A percentile compares a stretch with the other conserved stretches of the same genome.
Conservation (phyloP, 2,329 filamentous ascomycete genomes). For the Colletotrichum ledebouriae region DNA sequence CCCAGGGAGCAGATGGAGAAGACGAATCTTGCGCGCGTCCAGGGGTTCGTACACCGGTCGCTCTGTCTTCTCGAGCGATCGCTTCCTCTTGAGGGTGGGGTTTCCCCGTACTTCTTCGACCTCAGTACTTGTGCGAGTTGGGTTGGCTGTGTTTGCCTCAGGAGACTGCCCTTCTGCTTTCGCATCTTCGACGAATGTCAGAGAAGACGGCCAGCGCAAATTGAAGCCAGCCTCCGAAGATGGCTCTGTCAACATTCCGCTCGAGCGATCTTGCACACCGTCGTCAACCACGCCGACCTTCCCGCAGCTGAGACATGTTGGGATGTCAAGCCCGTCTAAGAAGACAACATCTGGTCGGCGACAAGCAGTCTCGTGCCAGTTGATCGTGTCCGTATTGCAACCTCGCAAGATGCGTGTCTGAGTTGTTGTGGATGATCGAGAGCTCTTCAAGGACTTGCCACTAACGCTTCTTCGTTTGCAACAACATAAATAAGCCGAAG, state of each 20-base stretch:
- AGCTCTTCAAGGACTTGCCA: too few species aligned
- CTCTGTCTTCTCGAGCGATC: too few species aligned
- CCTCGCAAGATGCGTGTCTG: not conserved
- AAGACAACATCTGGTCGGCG: not conserved
- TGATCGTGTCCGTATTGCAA: not conserved
- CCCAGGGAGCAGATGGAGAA: not conserved
- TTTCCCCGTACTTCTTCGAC: too few species aligned
- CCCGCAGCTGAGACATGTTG: constrained; percentile 2
- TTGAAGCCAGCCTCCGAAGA: not conserved
- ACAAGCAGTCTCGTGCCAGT: constrained; percentile 12
- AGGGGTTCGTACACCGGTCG: constrained; percentile 7
- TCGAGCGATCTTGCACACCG: not conserved
- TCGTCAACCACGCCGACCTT: not conserved
- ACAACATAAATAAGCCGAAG: too few species aligned
- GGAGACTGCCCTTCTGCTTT: too few species aligned
- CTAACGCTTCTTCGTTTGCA: too few species aligned
- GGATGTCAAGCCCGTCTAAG: not conserved
- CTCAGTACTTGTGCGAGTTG: too few species aligned
- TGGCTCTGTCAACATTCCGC: fast-evolving
- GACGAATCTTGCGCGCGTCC: constrained; percentile 1
- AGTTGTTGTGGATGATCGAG: too few species aligned
- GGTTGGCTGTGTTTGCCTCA: too few species aligned
- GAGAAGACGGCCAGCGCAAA: constrained; percentile 23
- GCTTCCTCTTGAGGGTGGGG: too few species aligned
- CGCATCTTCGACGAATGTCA: not conserved